Evolutionary conservation across 176 grass and related monocot species (phyloP), one percentile per base, ranked within the genome.

Genomic region (Raddia guianensis): DNA sequence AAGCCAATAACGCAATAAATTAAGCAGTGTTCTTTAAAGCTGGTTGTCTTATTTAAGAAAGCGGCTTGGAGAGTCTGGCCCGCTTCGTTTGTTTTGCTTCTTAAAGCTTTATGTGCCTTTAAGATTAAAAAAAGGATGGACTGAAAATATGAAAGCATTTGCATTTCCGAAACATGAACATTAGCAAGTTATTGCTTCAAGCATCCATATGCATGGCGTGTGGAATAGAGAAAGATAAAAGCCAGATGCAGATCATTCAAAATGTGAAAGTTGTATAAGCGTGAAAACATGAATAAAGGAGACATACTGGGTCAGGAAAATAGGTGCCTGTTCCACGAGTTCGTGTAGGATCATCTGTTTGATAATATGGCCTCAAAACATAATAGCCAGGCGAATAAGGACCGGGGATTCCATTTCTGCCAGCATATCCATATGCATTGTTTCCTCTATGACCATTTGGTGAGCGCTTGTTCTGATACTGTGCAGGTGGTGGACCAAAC

Each of bases 301-400:
- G 83, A 78, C 80, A 49, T 90, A 94, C 92, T 62, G 77, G 80
- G 55, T 92, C 85, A 12, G 95, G 92, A 71, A 95, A 90, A 86
- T 95, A 98, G 47, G 95, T 98, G 73, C 92, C 92, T 78, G 92
- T 98, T 82, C 95, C 95, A 66, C 71, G 85, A 73, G 77, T 72
- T 59, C 89, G 91, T 14, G 57, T 74, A 73, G 63, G 57, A 77
- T 95, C 92, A 75, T 92, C 90, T 33, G 71, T 63, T 49, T 84
- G 83, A 86, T 87, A 91, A 72, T 89, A 43, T 74, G 85, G 86
- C 34, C 84, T 83, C 6, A 87, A 3, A 57, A 89, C 59, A 70
- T 79, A 86, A 93, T 85, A 98, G 62, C 81, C 70, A 77, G 89
- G 62, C 52, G 83, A 27, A 81, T 78, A 91, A 86, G 77, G 77